Evolutionary conservation across 2,329 filamentous ascomycete species (phyloP).

Genomic region (Fusarium palustre): DNA sequence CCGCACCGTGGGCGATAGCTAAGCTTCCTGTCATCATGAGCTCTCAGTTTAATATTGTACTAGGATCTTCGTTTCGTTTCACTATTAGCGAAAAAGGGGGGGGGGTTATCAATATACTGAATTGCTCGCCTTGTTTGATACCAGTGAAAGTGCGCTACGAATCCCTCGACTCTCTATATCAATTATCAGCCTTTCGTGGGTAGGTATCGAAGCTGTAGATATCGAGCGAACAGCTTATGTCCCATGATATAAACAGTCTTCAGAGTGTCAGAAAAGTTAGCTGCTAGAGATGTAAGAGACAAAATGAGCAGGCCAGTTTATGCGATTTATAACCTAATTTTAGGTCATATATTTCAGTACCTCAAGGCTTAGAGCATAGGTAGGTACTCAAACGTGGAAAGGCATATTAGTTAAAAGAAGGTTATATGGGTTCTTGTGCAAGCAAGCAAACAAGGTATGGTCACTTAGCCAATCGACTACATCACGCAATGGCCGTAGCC

Average conservation of each 20-base stretch:
- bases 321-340: too few species aligned
- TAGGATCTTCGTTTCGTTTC: background rate
- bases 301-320: too few species aligned
- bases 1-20: background rate
- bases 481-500: too few species aligned
- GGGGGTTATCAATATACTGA: background rate
- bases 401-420: too few species aligned
- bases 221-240: background rate
- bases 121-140: background rate
- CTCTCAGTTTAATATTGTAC: background rate
- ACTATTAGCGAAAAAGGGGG: background rate
- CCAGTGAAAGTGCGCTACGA: background rate
- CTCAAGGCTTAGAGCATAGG: too few species aligned
- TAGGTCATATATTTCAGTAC: too few species aligned
- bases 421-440: too few species aligned
- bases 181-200: background rate
- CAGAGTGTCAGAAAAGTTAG: too few species aligned
- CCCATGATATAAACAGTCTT: background rate
- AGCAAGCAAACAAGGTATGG: too few species aligned
- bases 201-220: background rate
- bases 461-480: too few species aligned
- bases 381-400: too few species aligned
- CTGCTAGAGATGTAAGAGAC: too few species aligned
- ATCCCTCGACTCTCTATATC: background rate
- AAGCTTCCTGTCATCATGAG: background rate